A percentile compares a stretch with the other conserved stretches of the same genome.
These are phyloP conservation scores for Simmondsia chinensis DNA, from an alignment of 148 eudicot genomes.

Conservation along the genomic window DNA sequence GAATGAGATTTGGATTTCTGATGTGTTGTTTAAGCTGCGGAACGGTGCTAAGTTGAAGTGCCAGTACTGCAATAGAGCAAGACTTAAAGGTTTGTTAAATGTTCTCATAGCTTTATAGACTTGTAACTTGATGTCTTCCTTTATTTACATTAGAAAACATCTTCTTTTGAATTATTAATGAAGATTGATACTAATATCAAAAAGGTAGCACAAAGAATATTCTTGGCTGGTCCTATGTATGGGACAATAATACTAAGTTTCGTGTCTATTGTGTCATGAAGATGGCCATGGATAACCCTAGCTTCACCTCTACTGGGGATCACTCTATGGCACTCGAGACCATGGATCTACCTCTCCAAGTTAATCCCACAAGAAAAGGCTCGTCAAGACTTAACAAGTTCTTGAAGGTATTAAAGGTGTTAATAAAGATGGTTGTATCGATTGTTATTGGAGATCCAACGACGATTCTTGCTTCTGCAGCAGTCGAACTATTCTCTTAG, in stretches of 20 bases:
- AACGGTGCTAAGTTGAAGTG: conserved; percentile 5
- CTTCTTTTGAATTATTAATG: not conserved
- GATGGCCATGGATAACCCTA: conserved; percentile 5
- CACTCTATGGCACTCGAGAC: not conserved
- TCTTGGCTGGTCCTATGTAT: conserved; percentile 3
- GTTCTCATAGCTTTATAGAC: not conserved
- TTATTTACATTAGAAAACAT: too few species aligned
- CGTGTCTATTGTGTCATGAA: conserved; percentile 11
- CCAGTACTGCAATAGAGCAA: conserved; percentile 1
- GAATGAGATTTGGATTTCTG: not conserved
- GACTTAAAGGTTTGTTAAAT: not conserved
- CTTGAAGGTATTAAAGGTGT: conserved; percentile 2
- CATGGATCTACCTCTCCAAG: not conserved
- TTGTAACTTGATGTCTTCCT: too few species aligned
- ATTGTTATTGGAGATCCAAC: conserved; percentile 18
- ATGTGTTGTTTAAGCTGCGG: conserved; percentile 8
- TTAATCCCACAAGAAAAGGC: not conserved
- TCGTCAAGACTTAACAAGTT: not conserved
- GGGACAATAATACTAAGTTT: not conserved
- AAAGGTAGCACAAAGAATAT: conserved; percentile 4
- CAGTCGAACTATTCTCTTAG: conserved; percentile 7
- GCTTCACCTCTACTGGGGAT: not conserved
- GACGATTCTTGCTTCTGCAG: conserved; percentile 6
- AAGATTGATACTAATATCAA: not conserved
- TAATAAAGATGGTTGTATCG: conserved; percentile 3